These are phyloP conservation scores for Penicillium maclennaniae DNA, from an alignment of 495 filamentous ascomycete genomes.

Conservation along the genomic window DNA sequence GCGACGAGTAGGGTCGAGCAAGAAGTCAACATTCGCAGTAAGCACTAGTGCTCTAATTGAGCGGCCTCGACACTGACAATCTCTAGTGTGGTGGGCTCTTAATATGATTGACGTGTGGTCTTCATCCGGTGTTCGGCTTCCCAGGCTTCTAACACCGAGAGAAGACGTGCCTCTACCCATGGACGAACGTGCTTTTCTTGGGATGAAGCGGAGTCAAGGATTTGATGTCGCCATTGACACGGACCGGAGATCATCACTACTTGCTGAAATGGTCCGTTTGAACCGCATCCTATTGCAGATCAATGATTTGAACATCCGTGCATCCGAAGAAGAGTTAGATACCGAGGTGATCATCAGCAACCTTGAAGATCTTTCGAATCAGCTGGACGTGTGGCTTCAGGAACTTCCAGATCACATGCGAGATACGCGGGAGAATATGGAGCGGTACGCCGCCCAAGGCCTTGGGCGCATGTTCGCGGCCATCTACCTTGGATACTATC, in stretches of 20 bases:
- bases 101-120: slow-evolving; percentile 45
- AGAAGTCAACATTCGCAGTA: slow-evolving; percentile 28
- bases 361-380: slow-evolving; percentile 19
- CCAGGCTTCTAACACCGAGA: slow-evolving; percentile 21
- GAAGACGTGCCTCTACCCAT: slow-evolving; percentile 25
- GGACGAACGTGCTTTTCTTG: slow-evolving; percentile 25
- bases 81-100: slow-evolving; percentile 37
- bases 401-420: slow-evolving; percentile 27
- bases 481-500: slow-evolving; percentile 40
- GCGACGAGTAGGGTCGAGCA: slow-evolving; percentile 7
- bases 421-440: slow-evolving; percentile 28
- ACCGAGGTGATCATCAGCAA: slow-evolving; percentile 4
- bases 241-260: slow-evolving; percentile 13
- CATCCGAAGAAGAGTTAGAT: slow-evolving; percentile 14
- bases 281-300: slow-evolving; percentile 31
- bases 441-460: slow-evolving; percentile 24
- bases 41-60: not conserved
- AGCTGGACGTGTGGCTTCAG: slow-evolving; percentile 29
- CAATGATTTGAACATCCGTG: slow-evolving; percentile 30
- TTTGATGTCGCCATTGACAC: slow-evolving; percentile 3
- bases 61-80: not conserved
- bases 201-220: slow-evolving; percentile 8
- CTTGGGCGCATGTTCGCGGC: slow-evolving; percentile 38
- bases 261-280: slow-evolving; percentile 35
- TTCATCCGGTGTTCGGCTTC: slow-evolving; percentile 32